phyloP scores from a whole-genome alignment of 495 filamentous ascomycete genomes.

The Podospora bellae-mahoneyi region DNA sequence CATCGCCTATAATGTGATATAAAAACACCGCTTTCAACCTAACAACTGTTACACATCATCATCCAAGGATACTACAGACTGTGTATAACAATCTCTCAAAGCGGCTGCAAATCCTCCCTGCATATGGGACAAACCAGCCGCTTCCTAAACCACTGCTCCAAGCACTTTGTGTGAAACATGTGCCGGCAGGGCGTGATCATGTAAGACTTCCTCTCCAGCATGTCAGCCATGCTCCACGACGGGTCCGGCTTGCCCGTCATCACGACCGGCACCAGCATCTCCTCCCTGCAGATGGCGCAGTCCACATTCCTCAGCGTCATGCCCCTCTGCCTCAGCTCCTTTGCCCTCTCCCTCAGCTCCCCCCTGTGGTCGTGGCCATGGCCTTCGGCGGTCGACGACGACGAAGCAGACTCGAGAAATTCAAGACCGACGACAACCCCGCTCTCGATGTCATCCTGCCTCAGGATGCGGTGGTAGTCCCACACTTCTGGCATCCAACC shows the following conservation, averaged over 20 bases:
- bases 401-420: slow-evolving; percentile 2
- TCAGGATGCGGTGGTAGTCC: slow-evolving; percentile 89
- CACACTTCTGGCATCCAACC: slow-evolving; percentile 79
- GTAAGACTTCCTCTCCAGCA: slow-evolving; percentile 75
- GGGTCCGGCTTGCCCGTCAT: slow-evolving; percentile 52
- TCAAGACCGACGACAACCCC: slow-evolving; percentile 69
- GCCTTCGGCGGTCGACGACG: slow-evolving; percentile 11
- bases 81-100: slow-evolving; percentile 43
- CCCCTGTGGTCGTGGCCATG: slow-evolving; percentile 15
- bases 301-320: slow-evolving; percentile 55
- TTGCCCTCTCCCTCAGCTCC: slow-evolving; percentile 26
- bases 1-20: background rate
- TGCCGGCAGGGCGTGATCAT: slow-evolving; percentile 98
- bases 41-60: background rate
- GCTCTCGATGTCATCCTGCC: slow-evolving; percentile 78
- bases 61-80: background rate
- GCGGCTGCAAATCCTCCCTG: slow-evolving; percentile 78
- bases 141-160: slow-evolving; percentile 96
- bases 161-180: slow-evolving; percentile 88
- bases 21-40: background rate
- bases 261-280: slow-evolving; percentile 82
- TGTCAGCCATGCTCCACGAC: slow-evolving; percentile 58
- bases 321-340: slow-evolving; percentile 40
- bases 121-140: slow-evolving; percentile 94
- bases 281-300: slow-evolving; percentile 92